Percentiles rank a stretch among this genome's conserved stretches.
phyloP scores from a whole-genome alignment of 202 grass and related monocot species.

The Digitaria exilis region DNA sequence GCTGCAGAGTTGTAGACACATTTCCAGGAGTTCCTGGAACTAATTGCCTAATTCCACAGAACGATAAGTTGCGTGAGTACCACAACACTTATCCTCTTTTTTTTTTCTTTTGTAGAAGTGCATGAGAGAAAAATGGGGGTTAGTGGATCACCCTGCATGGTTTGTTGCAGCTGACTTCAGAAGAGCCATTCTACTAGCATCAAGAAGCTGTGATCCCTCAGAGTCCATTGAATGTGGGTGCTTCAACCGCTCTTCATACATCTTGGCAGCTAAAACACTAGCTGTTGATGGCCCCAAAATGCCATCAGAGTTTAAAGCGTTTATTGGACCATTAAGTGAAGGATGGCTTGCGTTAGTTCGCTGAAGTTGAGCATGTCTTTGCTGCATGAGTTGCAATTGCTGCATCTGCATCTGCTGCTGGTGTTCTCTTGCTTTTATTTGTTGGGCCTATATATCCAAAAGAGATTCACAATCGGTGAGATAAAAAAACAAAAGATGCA shows the following conservation, averaged over 20 bases:
- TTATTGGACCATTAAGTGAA: constrained; percentile 81
- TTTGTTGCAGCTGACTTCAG: constrained; percentile 87
- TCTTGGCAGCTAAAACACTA: constrained; percentile 96
- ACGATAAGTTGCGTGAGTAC: constrained; percentile 19
- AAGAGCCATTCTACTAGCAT: constrained; percentile 89
- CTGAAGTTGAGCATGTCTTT: constrained; percentile 93
- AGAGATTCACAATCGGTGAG: not conserved
- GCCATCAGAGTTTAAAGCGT: constrained; percentile 72
- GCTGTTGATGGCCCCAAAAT: constrained; percentile 86
- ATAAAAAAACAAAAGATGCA: constrained; percentile 23
- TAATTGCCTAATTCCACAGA: constrained; percentile 62
- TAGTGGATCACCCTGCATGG: constrained; percentile 66
- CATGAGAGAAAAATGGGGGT: constrained; percentile 6
- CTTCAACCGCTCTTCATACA: constrained; percentile 98
- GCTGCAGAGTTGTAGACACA: constrained; percentile 89
- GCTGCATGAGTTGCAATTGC: constrained; percentile 94
- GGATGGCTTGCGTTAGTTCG: constrained; percentile 68
- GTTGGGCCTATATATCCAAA: constrained; percentile 62
- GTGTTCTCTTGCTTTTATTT: constrained; percentile 94
- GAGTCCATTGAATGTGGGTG: constrained; percentile 82
- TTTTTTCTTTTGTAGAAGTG: constrained; percentile 11
- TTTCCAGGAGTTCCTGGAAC: constrained; percentile 72
- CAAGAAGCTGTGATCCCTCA: constrained; percentile 83
- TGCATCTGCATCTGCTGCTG: constrained; percentile 99
- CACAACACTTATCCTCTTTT: not conserved